Evolutionary conservation across 345 rosid species (phyloP).

Genomic region (Iberis pinnata): DNA sequence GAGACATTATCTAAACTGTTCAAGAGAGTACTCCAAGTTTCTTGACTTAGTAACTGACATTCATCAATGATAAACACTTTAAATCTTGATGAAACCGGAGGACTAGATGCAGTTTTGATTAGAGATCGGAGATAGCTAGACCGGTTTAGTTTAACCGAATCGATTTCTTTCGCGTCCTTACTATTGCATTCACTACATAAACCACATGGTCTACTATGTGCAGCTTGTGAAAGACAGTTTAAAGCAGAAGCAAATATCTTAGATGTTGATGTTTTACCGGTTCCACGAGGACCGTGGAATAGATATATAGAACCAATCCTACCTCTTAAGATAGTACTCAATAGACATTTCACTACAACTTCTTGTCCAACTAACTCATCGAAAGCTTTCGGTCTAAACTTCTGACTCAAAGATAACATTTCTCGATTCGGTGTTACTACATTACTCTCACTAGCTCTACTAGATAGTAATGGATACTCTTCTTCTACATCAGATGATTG

Average conservation of each 20-base stretch:
- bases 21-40: constrained; percentile 67
- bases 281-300: constrained; percentile 90
- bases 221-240: constrained; percentile 69
- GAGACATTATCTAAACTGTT: constrained; percentile 61
- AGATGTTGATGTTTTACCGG: constrained; percentile 87
- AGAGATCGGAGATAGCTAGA: constrained; percentile 50
- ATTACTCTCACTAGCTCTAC: constrained; percentile 29
- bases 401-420: constrained; percentile 61
- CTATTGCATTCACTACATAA: constrained; percentile 69
- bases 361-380: constrained; percentile 83
- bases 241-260: constrained; percentile 88
- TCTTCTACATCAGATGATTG: constrained; percentile 63
- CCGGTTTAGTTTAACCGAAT: constrained; percentile 59
- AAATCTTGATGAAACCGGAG: constrained; percentile 68
- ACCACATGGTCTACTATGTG: constrained; percentile 75
- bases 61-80: constrained; percentile 79
- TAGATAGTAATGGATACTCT: constrained; percentile 55
- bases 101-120: constrained; percentile 51
- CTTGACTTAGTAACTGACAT: constrained; percentile 71
- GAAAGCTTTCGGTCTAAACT: constrained; percentile 67
- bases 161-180: constrained; percentile 69
- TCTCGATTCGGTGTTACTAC: constrained; percentile 29
- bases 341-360: constrained; percentile 64
- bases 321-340: constrained; percentile 66
- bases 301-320: constrained; percentile 69